These are phyloP conservation scores for Juglanconis sp. DNA, from an alignment of 2,329 filamentous ascomycete species.

Conservation along the genomic window DNA sequence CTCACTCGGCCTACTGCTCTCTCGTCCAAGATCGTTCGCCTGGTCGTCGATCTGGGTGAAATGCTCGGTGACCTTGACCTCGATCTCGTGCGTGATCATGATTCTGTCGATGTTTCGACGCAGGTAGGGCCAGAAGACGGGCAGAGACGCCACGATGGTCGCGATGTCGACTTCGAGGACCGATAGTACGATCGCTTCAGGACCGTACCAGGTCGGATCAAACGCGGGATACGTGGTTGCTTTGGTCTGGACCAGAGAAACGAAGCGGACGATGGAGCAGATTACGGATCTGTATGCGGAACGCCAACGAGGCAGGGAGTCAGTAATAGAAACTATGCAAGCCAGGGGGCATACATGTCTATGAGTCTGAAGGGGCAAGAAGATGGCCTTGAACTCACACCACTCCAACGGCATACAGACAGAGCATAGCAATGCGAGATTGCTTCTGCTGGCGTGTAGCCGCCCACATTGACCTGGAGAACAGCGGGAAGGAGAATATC, in stretches of 20 bases:
- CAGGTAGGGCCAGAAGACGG: constrained; percentile 29
- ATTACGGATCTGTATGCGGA: constrained; percentile 18
- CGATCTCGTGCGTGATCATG: constrained; percentile 26
- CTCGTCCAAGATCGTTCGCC: background rate
- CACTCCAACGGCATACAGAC: constrained; percentile 7
- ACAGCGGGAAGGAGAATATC: constrained; percentile 11
- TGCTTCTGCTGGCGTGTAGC: constrained; percentile 1
- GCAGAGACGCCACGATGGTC: constrained; percentile 25
- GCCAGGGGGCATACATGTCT: no score
- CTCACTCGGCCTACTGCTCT: background rate
- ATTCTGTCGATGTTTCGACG: constrained; percentile 24
- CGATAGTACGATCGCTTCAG: constrained; percentile 23
- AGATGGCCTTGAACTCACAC: constrained; percentile 15
- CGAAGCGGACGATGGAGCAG: constrained; percentile 24
- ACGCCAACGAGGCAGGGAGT: background rate
- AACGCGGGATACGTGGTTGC: constrained; percentile 21
- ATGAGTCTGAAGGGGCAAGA: no score
- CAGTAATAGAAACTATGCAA: background rate
- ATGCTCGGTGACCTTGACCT: constrained; percentile 19
- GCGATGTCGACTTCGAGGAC: constrained; percentile 28
- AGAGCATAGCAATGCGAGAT: constrained; percentile 9
- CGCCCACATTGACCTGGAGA: constrained; percentile 15
- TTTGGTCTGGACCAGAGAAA: constrained; percentile 21
- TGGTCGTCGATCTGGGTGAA: constrained; percentile 12
- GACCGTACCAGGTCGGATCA: constrained; percentile 28